Percentiles rank a stretch among this genome's conserved stretches.
Conservation (phyloP, 331 rosid species). For the Rosa hybrid region DNA sequence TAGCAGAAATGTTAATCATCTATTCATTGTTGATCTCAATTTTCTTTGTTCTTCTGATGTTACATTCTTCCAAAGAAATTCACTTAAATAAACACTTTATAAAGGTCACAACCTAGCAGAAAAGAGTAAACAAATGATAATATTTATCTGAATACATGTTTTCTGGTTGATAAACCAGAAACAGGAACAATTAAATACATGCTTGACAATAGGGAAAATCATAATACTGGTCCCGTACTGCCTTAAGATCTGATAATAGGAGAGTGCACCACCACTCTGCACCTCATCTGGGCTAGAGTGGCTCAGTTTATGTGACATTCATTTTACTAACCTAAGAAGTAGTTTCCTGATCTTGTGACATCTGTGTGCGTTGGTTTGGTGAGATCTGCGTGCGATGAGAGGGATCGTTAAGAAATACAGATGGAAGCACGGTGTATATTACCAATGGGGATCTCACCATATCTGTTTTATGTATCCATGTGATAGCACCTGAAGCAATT, state of each 20-base stretch:
- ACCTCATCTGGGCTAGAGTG: not conserved
- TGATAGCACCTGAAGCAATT: conserved; percentile 5
- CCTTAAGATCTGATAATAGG: not conserved
- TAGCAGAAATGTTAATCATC: not conserved
- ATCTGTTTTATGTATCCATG: conserved; percentile 19
- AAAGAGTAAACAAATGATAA: not conserved
- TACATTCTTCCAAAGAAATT: not conserved
- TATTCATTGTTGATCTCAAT: conserved; percentile 5
- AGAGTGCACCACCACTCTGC: not conserved
- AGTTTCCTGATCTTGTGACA: not conserved
- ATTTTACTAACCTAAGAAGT: conserved; percentile 4
- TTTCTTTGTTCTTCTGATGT: not conserved
- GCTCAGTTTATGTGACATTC: not conserved
- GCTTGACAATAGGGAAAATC: conserved; percentile 6
- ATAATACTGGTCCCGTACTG: not conserved
- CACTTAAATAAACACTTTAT: not conserved
- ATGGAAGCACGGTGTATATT: conserved; percentile 23
- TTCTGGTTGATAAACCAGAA: conserved; percentile 13
- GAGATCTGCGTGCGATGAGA: not conserved
- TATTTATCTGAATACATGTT: not conserved
- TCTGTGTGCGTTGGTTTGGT: not conserved
- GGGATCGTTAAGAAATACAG: not conserved
- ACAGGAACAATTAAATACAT: not conserved
- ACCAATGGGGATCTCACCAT: conserved; percentile 26
- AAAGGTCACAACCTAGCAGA: not conserved